phyloP scores from a whole-genome alignment of 495 filamentous ascomycete species.

The Hypoxylon trugodes region DNA sequence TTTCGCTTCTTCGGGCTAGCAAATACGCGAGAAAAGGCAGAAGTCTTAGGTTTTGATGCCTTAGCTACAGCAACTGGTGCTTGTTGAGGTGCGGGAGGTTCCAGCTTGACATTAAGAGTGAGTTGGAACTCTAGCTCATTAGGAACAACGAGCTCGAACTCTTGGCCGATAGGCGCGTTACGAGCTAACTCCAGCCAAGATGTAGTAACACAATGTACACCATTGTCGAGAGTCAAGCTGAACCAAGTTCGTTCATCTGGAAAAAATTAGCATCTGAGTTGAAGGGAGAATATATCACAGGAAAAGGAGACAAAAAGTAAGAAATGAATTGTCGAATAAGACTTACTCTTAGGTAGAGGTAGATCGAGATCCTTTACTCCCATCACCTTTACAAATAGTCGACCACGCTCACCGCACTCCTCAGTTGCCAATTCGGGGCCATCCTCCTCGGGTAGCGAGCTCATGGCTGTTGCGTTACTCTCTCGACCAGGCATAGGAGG shows the following conservation, averaged over 20 bases:
- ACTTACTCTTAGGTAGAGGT: slow-evolving; percentile 87
- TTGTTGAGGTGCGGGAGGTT: slow-evolving; percentile 71
- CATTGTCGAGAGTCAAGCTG: slow-evolving; percentile 94
- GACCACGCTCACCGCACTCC: slow-evolving; percentile 87
- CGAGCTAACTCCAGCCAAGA: slow-evolving; percentile 93
- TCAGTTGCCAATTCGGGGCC: slow-evolving; percentile 63
- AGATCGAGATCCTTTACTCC: slow-evolving; percentile 94
- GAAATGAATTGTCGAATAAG: slow-evolving; percentile 4
- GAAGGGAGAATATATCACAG: too few species aligned
- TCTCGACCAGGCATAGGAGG: slow-evolving; percentile 90
- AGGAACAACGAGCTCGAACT: slow-evolving; percentile 96
- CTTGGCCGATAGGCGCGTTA: slow-evolving; percentile 94
- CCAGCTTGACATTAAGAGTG: slow-evolving; percentile 92
- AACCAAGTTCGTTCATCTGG: slow-evolving; percentile 90
- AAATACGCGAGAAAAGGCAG: slow-evolving; percentile 90
- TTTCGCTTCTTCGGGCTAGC: slow-evolving; percentile 94
- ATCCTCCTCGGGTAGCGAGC: slow-evolving; percentile 65
- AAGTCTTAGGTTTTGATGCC: slow-evolving; percentile 70
- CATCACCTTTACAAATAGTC: slow-evolving; percentile 96
- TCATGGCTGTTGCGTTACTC: slow-evolving; percentile 73
- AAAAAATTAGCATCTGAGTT: slow-evolving; percentile 41
- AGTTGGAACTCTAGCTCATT: slow-evolving; percentile 97
- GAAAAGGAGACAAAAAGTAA: too few species aligned
- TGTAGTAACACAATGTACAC: slow-evolving; percentile 96
- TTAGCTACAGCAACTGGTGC: slow-evolving; percentile 66